Percentiles rank a stretch among this genome's conserved stretches.
Evolutionary conservation across 352 stramenopile genomes (phyloP).

Genomic region (Globisporangium canariense): DNA sequence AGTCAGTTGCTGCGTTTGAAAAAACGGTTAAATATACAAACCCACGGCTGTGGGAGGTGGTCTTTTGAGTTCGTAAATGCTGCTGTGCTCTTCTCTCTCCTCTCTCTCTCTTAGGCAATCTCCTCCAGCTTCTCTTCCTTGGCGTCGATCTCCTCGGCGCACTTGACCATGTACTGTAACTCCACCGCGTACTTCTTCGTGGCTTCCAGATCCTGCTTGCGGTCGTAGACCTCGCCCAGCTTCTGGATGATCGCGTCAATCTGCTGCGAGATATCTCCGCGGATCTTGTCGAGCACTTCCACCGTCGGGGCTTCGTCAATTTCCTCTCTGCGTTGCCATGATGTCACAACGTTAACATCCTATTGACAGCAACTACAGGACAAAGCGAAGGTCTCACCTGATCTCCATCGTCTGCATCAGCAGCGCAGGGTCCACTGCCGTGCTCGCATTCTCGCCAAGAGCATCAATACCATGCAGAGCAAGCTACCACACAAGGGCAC

Average conservation of each 20-base stretch:
- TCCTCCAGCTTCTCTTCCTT: slow-evolving; percentile 73
- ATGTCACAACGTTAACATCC: not conserved
- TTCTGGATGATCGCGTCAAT: slow-evolving; percentile 75
- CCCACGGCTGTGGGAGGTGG: too few species aligned
- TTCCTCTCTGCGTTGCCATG: slow-evolving; percentile 44
- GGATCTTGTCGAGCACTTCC: slow-evolving; percentile 52
- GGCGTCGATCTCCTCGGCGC: slow-evolving; percentile 72
- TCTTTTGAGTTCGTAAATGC: too few species aligned
- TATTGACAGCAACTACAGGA: not conserved
- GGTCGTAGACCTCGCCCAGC: slow-evolving; percentile 73
- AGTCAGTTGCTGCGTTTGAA: too few species aligned
- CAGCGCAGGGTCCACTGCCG: slow-evolving; percentile 64
- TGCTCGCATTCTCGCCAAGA: slow-evolving; percentile 70
- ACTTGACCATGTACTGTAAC: slow-evolving; percentile 88
- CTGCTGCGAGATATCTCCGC: slow-evolving; percentile 53
- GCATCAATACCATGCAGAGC: slow-evolving; percentile 80
- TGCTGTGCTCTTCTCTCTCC: too few species aligned
- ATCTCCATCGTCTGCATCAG: slow-evolving; percentile 88
- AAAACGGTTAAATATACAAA: too few species aligned
- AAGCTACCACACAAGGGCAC: slow-evolving; percentile 32
- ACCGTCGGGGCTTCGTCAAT: slow-evolving; percentile 58
- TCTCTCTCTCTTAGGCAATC: not conserved
- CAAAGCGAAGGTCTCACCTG: slow-evolving; percentile 29
- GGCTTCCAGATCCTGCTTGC: slow-evolving; percentile 66
- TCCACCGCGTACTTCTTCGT: slow-evolving; percentile 72